Evolutionary conservation across 148 eudicot species (phyloP).

Genomic region (Arctostaphylos glauca): DNA sequence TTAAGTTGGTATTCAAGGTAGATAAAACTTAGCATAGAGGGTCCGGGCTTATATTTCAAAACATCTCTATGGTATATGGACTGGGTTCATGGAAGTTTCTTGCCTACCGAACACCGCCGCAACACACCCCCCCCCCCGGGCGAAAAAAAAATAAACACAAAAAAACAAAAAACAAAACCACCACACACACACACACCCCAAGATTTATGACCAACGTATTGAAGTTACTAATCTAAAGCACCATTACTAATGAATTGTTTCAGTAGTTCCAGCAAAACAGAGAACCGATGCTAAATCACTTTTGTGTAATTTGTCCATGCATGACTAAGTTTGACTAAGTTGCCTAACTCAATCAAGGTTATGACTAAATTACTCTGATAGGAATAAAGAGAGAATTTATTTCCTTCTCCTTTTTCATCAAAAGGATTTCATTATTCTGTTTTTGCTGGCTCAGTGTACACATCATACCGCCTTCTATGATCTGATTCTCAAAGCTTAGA

Average conservation of each 20-base stretch:
- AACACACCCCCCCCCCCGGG: too few species aligned
- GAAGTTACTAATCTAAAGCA: neutral
- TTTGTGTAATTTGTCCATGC: neutral
- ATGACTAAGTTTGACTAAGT: neutral
- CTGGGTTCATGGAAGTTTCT: neutral
- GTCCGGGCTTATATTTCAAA: neutral
- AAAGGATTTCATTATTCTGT: neutral
- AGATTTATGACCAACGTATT: neutral
- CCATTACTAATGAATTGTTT: neutral
- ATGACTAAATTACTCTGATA: neutral
- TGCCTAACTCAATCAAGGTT: neutral
- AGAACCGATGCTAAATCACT: neutral
- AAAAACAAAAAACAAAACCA: too few species aligned
- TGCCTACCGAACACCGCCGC: too few species aligned
- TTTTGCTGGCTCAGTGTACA: neutral
- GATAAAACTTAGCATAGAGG: neutral
- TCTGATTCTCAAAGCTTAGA: neutral
- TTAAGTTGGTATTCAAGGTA: neutral
- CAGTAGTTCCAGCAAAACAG: neutral
- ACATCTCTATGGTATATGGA: neutral
- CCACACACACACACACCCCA: too few species aligned
- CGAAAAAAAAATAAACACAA: too few species aligned
- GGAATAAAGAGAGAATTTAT: neutral
- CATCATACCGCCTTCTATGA: neutral
- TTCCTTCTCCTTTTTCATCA: neutral